Base-by-base conservation (phyloP, 129 eudicot genomes). In the Flaveria sonorensis region DNA sequence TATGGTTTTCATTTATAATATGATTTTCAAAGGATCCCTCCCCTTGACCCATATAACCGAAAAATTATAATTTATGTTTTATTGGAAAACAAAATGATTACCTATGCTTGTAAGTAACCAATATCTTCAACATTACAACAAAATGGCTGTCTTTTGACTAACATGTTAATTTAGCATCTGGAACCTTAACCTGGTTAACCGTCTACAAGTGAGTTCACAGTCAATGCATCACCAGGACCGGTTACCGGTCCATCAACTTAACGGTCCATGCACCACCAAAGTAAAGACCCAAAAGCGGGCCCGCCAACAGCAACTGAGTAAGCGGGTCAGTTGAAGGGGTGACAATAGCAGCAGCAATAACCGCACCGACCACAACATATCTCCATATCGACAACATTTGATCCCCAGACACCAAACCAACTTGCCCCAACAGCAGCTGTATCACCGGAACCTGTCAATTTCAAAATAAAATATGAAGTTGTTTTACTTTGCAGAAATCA, bases 321-420 rank as follows among this genome's bases (percentile, higher is more conserved):
- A 93, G 89, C 40, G 97, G 98, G 78, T 91, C 98, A 2, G 97
- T 93, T 28, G 98, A 93, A 5, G 98, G 98, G 15, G 98, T 93
- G 53, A 93, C 93, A 47, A 93, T 84, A 50, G 98, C 98, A 15
- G 98, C 97, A 32, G 96, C 98, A 71, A 93, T 74, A 14, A 93
- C 98, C 1, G 97, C 89, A 13, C 98, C 98, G 20, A 93, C 98
- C 47, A 93, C 98, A 30, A 93, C 97, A 18, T 93, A 93, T 91
- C 98, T 87, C 98, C 98, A 93, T 23, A 93, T 89, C 2, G 98
- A 93, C 64, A 93, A 74, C 98, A 93, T 93, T 83, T 93, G 98
- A 59, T 91, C 96, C 7, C 97, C 92, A 0, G 97, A 85, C 14
- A 93, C 97, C 67, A 93, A 71, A 20, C 98, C 98, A 62, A 79